A percentile compares a stretch with the other conserved stretches of the same genome.
Conservation (phyloP, 2,329 filamentous ascomycete genomes). For the Blastomyces emzantsi region DNA sequence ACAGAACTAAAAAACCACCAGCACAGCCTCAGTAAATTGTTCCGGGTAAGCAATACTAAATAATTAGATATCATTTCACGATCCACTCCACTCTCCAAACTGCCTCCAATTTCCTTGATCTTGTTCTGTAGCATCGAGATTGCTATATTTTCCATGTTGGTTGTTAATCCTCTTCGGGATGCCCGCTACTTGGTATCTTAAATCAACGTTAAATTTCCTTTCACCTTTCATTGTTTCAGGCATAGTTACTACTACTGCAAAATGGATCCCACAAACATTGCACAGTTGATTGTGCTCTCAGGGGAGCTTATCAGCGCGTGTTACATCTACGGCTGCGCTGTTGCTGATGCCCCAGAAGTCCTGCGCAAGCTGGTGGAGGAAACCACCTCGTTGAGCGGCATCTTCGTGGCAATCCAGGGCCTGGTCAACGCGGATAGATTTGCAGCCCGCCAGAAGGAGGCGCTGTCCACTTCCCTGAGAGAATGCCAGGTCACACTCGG, state of each 20-base stretch:
- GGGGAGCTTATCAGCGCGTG: constrained; percentile 4
- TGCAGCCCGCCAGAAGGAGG: constrained; percentile 3
- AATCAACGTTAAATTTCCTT: not conserved
- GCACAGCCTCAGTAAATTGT: no score
- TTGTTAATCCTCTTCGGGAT: no score
- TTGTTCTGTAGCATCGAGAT: no score
- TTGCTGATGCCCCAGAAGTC: constrained; percentile 2
- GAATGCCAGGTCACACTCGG: constrained; percentile 6
- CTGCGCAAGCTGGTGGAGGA: constrained; percentile 8
- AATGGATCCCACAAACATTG: constrained; percentile 4
- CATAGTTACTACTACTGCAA: not conserved
- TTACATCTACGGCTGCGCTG: constrained; percentile 6
- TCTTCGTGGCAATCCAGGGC: constrained; percentile 9
- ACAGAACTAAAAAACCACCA: no score
- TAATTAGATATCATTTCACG: no score
- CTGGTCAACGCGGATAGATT: constrained; percentile 8
- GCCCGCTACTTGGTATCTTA: not conserved
- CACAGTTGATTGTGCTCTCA: constrained; percentile 3
- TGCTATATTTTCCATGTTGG: no score
- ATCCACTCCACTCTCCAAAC: no score
- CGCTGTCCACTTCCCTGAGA: not conserved
- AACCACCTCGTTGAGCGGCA: constrained; percentile 9
- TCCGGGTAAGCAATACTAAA: no score
- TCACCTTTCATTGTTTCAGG: not conserved
- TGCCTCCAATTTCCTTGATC: no score